These are phyloP conservation scores for Microdochium nivale DNA, from an alignment of 2,329 filamentous ascomycete genomes.

Conservation along the genomic window DNA sequence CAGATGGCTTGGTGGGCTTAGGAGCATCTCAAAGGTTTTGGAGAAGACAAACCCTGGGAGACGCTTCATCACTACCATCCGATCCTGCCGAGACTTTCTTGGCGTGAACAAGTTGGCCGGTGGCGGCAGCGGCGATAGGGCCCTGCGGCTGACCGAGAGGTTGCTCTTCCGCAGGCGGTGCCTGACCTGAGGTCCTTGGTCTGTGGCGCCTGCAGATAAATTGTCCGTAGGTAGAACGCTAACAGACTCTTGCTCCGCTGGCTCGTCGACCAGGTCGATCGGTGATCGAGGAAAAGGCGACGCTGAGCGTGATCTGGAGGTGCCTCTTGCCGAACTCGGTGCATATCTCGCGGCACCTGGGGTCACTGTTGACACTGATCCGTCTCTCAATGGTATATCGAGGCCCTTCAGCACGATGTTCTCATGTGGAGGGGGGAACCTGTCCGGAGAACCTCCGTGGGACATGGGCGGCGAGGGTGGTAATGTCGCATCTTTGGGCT, in stretches of 20 bases:
- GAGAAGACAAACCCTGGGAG: constrained; percentile 60
- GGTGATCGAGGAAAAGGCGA: constrained; percentile 8
- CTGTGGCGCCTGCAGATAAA: constrained; percentile 17
- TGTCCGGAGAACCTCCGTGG: constrained; percentile 24
- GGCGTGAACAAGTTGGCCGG: constrained; percentile 58
- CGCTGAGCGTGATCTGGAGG: constrained; percentile 5
- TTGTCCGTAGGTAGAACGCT: neutral
- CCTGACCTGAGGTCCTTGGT: constrained; percentile 32
- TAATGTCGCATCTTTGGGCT: constrained; percentile 32
- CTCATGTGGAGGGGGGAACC: constrained; percentile 30
- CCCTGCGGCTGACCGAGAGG: constrained; percentile 43
- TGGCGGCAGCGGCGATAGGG: constrained; percentile 59
- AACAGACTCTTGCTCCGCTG: constrained; percentile 1
- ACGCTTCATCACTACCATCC: constrained; percentile 35
- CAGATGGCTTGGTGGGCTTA: constrained; percentile 74
- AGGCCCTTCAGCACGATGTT: constrained; percentile 20
- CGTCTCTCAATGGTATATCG: constrained; percentile 17
- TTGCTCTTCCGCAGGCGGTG: constrained; percentile 45
- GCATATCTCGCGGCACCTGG: constrained; percentile 21
- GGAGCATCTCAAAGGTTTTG: constrained; percentile 67
- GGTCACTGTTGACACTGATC: constrained; percentile 23
- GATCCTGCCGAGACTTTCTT: constrained; percentile 25
- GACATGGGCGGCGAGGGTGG: constrained; percentile 36
- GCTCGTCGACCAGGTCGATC: no score
- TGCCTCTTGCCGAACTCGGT: constrained; percentile 15